Evolutionary conservation across 305 asterid genomes (phyloP), one percentile per base, ranked within the genome.

Genomic region (Lippia alba): DNA sequence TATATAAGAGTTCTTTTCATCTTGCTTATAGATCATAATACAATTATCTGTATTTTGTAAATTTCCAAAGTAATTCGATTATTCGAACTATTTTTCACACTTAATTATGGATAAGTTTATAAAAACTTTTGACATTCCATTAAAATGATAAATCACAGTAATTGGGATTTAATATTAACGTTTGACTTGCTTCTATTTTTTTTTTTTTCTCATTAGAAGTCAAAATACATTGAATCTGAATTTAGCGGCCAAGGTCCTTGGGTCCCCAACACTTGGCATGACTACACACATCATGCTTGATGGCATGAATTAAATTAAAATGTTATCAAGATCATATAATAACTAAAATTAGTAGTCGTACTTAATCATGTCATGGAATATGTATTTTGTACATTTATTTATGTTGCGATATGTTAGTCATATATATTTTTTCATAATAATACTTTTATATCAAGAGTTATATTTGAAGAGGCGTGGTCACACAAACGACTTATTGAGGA

Each of bases 201-300:
- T 4, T n/a, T 50, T 48, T 4, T 12, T 11, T 1, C 49, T 55
- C 44, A 32, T 56, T 56, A 41, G 15, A 20, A 20, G 41, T 11
- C 57, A 41, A 24, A 71, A 44, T 62, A 19, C 58, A 71, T 61
- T 55, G 70, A 61, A 63, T 44, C 34, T 53, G 19, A 34, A 6
- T 49, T 15, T 36, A 8, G 36, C n/a, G 5, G 33, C 10, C 8
- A 0, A 61, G 16, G 56, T 57, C 19, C 19, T 48, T 12, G 54
- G 16, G 56, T 57, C 19, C 19, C 57, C 14, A 24, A 30, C 62
- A 73, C 59, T 11, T 18, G 2, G 3, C 12, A 14, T 11, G 69
- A 74, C 10, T 30, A 6, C 56, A 66, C 32, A 33, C 20, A 50
- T 60, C 77, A 66, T 58, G 67, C 72, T 73, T 32, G 33, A 46